Conservation (phyloP, 164 flowering plant species). For the Vitis riparia region DNA sequence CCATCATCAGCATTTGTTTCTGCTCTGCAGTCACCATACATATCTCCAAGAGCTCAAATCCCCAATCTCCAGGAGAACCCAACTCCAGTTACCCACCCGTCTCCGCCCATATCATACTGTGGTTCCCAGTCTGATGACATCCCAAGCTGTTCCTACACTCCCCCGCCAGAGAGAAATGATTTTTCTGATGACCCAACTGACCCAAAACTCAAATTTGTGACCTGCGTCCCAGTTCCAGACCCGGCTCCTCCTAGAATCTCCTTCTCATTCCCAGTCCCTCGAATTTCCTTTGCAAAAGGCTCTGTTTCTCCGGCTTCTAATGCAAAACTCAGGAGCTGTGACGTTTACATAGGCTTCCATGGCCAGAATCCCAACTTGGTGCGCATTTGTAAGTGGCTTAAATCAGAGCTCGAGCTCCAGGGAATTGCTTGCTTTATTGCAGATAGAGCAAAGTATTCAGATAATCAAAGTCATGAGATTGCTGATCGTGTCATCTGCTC, state of each 20-base stretch:
- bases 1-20: conserved; percentile 92
- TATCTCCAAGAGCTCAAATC: conserved; percentile 66
- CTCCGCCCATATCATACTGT: conserved; percentile 46
- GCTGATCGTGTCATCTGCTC: conserved; percentile 89
- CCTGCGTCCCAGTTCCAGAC: conserved; percentile 42
- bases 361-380: conserved; percentile 64
- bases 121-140: conserved; percentile 76
- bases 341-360: conserved; percentile 86
- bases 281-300: conserved; percentile 70
- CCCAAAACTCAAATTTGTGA: conserved; percentile 46
- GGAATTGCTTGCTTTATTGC: conserved; percentile 90
- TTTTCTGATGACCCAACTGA: conserved; percentile 55
- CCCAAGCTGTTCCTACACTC: conserved; percentile 91
- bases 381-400: conserved; percentile 87
- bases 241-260: conserved; percentile 67
- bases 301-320: conserved; percentile 62
- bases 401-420: conserved; percentile 84
- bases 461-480: conserved; percentile 83
- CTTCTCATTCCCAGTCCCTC: conserved; percentile 82
- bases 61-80: conserved; percentile 23
- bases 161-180: conserved; percentile 73
- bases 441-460: conserved; percentile 77
- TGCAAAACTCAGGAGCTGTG: conserved; percentile 86
- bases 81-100: conserved; percentile 27
- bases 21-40: conserved; percentile 87